A percentile compares a stretch with the other conserved stretches of the same genome.
Evolutionary conservation across 257 asterid genomes (phyloP).

Genomic region (Rauvolfia tetraphylla): DNA sequence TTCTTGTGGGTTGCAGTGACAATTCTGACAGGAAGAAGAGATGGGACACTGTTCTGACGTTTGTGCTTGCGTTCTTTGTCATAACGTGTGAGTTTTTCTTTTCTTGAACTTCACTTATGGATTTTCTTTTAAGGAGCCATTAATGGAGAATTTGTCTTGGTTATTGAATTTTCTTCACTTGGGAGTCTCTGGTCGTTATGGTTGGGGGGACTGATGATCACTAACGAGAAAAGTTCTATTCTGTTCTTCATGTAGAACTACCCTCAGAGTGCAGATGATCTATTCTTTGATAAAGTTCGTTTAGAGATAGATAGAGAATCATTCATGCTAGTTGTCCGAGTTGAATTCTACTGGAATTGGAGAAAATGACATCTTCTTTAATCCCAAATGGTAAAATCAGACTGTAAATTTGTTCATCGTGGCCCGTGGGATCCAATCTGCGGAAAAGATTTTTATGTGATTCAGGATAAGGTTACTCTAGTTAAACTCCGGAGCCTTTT

Average conservation of each 20-base stretch:
- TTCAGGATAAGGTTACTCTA: background rate
- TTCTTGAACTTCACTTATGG: background rate
- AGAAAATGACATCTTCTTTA: background rate
- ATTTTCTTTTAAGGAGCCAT: background rate
- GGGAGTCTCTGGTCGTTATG: background rate
- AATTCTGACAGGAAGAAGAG: background rate
- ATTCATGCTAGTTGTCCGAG: background rate
- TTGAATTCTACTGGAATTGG: background rate
- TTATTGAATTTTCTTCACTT: background rate
- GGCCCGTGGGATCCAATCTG: background rate
- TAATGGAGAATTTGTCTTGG: background rate
- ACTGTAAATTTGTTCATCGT: background rate
- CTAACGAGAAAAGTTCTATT: too few relatives aligned
- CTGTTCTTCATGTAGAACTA: too few relatives aligned
- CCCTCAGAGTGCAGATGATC: too few relatives aligned
- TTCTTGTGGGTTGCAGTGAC: background rate
- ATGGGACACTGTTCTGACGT: background rate
- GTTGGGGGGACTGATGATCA: background rate
- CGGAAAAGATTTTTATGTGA: background rate
- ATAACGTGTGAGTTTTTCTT: constrained; percentile 3
- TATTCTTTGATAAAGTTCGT: too few relatives aligned
- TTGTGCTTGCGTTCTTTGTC: background rate
- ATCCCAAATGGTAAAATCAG: background rate
- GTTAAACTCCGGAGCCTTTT: background rate
- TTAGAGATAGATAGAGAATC: too few relatives aligned